A percentile compares a stretch with the other conserved stretches of the same genome.
Conservation (phyloP, 768 basidiomycete genomes). For the Mycena epipterygia region DNA sequence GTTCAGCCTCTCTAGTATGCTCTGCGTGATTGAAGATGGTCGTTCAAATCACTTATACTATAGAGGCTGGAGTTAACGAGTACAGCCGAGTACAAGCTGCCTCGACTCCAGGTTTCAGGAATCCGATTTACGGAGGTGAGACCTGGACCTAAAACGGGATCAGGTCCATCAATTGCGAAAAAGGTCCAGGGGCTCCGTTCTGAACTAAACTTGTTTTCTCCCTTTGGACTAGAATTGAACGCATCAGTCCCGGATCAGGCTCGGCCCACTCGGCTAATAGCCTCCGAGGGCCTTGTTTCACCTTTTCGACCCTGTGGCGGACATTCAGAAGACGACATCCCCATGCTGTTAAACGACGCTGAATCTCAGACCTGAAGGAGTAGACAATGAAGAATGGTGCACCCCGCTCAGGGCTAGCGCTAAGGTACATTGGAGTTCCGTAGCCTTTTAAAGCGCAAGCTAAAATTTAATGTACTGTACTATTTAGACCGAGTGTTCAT, state of each 20-base stretch:
- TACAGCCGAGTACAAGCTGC: background rate
- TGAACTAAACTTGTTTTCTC: background rate
- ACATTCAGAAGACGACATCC: too few species aligned
- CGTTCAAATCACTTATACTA: background rate
- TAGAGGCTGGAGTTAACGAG: constrained; percentile 5
- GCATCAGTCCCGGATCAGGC: background rate
- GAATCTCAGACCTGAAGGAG: too few species aligned
- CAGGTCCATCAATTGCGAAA: background rate
- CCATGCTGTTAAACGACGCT: too few species aligned
- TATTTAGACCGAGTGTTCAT: too few species aligned
- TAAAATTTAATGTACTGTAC: too few species aligned
- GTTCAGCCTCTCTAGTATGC: background rate
- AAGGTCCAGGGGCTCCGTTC: background rate
- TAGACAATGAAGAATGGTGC: too few species aligned
- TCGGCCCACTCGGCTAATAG: background rate
- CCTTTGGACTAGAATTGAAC: background rate
- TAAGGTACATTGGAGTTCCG: background rate
- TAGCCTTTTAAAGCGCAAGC: background rate
- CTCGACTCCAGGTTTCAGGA: background rate
- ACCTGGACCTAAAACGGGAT: background rate
- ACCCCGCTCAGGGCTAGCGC: background rate
- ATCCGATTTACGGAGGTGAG: too few species aligned
- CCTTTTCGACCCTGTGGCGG: background rate
- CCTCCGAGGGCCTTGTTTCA: too few species aligned
- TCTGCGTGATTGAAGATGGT: background rate